These are phyloP conservation scores for Trapa bicornis DNA, from an alignment of 345 rosid genomes.

Conservation along the genomic window DNA sequence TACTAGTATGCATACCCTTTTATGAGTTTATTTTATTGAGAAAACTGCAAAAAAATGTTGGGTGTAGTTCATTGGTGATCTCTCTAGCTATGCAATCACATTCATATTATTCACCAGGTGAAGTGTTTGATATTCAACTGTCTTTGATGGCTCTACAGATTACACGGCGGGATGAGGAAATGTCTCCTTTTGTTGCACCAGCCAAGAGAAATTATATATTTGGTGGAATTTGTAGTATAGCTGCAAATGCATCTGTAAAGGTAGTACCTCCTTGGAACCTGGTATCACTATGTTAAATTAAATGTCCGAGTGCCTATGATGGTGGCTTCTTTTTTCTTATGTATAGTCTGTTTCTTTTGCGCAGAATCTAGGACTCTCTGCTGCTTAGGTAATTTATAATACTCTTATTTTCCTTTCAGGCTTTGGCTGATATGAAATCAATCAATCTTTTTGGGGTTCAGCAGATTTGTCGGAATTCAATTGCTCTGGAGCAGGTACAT, in stretches of 20 bases:
- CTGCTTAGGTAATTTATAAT: not conserved
- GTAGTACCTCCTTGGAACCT: conserved; percentile 19
- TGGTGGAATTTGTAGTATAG: conserved; percentile 88
- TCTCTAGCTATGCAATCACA: not conserved
- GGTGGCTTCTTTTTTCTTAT: not conserved
- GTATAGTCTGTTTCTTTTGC: not conserved
- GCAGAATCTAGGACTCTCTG: not conserved
- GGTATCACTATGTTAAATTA: not conserved
- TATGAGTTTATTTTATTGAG: not conserved
- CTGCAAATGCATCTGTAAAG: conserved; percentile 84
- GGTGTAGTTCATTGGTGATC: not conserved
- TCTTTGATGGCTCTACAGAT: conserved; percentile 32
- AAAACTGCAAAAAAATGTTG: not conserved
- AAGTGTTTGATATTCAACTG: not conserved
- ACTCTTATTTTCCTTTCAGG: conserved; percentile 30
- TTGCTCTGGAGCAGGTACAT: conserved; percentile 88
- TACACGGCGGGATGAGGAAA: conserved; percentile 89
- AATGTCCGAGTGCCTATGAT: not conserved
- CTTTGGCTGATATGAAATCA: conserved; percentile 68
- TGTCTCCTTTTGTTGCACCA: conserved; percentile 71
- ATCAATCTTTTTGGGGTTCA: conserved; percentile 98
- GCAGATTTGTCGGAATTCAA: conserved; percentile 90
- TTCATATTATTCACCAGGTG: not conserved
- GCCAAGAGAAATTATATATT: conserved; percentile 74
- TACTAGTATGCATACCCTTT: not conserved